Base-by-base conservation (phyloP, 1,284 basidiomycete species). In the Sporisorium graminicola region DNA sequence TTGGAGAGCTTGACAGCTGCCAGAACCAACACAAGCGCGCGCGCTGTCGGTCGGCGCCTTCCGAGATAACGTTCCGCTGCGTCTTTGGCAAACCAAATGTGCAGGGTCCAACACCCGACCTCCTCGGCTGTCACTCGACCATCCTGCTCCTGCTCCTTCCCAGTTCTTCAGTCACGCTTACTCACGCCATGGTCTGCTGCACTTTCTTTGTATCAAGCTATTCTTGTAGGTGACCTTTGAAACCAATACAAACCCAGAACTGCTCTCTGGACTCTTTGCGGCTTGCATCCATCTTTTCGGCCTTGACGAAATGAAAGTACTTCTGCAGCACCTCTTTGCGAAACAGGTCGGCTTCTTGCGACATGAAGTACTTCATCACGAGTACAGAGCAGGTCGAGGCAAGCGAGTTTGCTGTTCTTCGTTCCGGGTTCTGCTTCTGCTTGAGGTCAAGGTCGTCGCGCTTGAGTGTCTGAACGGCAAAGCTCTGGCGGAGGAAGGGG, bases 161-260 rank as follows among this genome's bases (percentile, higher is more conserved):
- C 54, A 18, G n/a, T n/a, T n/a, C 2, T 6, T 14, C 26, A 31
- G 5, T 20, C 37, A 27, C 20, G 26, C 5, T 40, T 2, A 20
- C 40, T 27, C 27, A 3, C 42, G 13, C 22, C 2, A 22, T 10
- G 51, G 2, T 54, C 7, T 14, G 35, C 24, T 22, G 13, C 5
- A 7, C 26, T 33, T 24, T 35, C 3, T 16, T 58, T 10, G 35
- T 5, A 43, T 26, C n/a, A n/a, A n/a, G n/a, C n/a, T 56, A 42
- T 29, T 44, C 20, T 16, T 20, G 8, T 13, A 12, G 52, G 29
- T 18, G 40, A 31, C 77, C 64, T 44, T 61, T 74, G 46, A 64
- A 76, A 1, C 79, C 79, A 27, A 63, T 62, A 24, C 80, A 82
- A 31, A 83, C 69, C 82, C 82, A 83, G 47, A 79, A 83, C 46